Evolutionary conservation across 495 filamentous ascomycete species (phyloP), one percentile per base, ranked within the genome.

Genomic region (Penicillium malachiteum): DNA sequence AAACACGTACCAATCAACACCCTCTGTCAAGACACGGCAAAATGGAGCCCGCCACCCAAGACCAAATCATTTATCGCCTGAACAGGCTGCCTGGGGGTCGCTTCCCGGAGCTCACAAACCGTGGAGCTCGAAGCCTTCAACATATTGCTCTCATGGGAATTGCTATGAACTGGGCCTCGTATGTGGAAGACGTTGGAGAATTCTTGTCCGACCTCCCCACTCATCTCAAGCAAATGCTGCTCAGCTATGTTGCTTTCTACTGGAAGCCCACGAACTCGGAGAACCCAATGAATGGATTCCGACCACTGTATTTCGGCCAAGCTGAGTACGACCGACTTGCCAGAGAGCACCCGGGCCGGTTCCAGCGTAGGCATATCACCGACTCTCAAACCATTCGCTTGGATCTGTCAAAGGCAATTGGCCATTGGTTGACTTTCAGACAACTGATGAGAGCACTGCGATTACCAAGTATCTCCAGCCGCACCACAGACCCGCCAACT

Each of bases 111-210:
- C 63, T 67, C 48, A 69, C 70, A 14, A n/a, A n/a, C n/a, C n/a
- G n/a, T n/a, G n/a, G n/a, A n/a, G n/a, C n/a, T n/a, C n/a, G n/a
- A n/a, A 84, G 81, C 53, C 71, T 93, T 5, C 61, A 84, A 18
- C 83, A 88, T 64, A 69, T 71, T 5, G 57, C 80, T 16, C 68
- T 94, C 21, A 81, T 81, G 55, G 68, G 66, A 7, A 81, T 94
- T 63, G 87, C 83, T 2, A 58, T 64, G n/a, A 80, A 89, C 48
- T 96, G 88, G 89, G 72, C 79, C 2, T 85, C 81, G 62, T 83
- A 92, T 63, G 50, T 81, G 13, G 73, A 80, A 16, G 90, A 87
- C 60, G 84, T 90, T 60, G 84, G 79, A 37, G 72, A 85, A 47
- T 85, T 88, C 57, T 71, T 94, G 4, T 79, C 83, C 3, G 72